Conservation (phyloP, 805 yeast genomes). For the Candida peoriensis region DNA sequence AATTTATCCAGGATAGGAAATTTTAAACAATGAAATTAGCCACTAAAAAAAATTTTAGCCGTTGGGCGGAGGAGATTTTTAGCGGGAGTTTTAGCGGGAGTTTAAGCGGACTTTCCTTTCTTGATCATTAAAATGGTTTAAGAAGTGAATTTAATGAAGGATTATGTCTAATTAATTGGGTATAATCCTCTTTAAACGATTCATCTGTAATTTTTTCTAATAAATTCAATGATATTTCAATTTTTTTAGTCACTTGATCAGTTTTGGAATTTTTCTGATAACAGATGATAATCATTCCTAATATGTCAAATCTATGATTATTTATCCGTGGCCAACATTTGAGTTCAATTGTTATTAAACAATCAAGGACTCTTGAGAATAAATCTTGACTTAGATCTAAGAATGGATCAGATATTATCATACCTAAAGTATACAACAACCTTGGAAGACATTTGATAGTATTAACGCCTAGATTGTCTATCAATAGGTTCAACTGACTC, state of each 20-base stretch:
- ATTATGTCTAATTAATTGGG: too few relatives aligned
- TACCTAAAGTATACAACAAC: conserved; percentile 18
- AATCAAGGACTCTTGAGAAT: conserved; percentile 8
- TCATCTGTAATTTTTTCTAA: conserved; percentile 6
- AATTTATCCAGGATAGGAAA: too few relatives aligned
- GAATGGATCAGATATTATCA: conserved; percentile 20
- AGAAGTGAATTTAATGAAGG: too few relatives aligned
- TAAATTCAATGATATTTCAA: conserved; percentile 1
- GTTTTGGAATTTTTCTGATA: conserved; percentile 8
- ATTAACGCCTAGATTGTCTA: conserved; percentile 5
- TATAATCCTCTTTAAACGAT: too few relatives aligned
- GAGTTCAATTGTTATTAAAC: conserved; percentile 11
- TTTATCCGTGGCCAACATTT: conserved; percentile 21
- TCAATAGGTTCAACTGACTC: conserved; percentile 4
- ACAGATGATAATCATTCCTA: conserved; percentile 17
- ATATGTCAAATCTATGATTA: conserved; percentile 16
- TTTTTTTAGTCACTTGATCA: conserved; percentile 4
- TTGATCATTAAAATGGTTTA: too few relatives aligned
- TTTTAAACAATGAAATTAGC: too few relatives aligned
- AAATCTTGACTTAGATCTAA: conserved; percentile 12
- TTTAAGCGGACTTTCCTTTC: too few relatives aligned
- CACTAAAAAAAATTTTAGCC: too few relatives aligned
- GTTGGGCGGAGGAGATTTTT: too few relatives aligned
- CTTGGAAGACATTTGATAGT: conserved; percentile 16
- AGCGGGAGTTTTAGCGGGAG: too few relatives aligned